phyloP scores from a whole-genome alignment of 2,329 filamentous ascomycete species.

The Rosellinia necatrix region DNA sequence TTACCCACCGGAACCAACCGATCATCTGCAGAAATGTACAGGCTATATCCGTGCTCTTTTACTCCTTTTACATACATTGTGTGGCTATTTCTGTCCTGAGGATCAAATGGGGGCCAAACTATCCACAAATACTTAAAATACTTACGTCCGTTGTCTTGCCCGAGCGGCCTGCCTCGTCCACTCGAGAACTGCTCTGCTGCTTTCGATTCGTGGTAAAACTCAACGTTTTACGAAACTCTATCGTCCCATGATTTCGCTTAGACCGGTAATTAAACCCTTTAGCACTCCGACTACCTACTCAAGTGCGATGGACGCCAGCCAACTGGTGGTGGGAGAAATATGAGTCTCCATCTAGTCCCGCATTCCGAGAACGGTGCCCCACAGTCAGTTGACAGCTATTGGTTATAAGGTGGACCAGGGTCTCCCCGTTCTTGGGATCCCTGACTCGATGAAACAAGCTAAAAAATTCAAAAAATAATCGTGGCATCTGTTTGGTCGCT shows the following conservation, averaged over 20 bases:
- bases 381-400: background rate
- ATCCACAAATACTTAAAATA: background rate
- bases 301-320: background rate
- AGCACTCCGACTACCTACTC: no score
- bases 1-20: no score
- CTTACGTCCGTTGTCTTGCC: background rate
- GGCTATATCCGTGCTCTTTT: no score
- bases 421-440: constrained; percentile 5
- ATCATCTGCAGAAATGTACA: no score
- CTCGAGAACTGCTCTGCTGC: background rate
- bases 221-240: no score
- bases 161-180: background rate
- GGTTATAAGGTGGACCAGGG: constrained; percentile 6
- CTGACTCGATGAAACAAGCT: constrained; percentile 25
- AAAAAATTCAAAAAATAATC: constrained; percentile 16
- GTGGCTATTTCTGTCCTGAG: constrained; percentile 5
- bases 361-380: constrained; percentile 1
- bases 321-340: background rate
- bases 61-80: no score
- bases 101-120: background rate
- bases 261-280: background rate
- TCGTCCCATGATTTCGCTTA: background rate
- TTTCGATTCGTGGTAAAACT: no score
- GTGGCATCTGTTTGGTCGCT: constrained; percentile 10
- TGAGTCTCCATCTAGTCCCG: constrained; percentile 6